Base-by-base conservation (phyloP, 2,329 filamentous ascomycete species). In the Tothia fuscella region DNA sequence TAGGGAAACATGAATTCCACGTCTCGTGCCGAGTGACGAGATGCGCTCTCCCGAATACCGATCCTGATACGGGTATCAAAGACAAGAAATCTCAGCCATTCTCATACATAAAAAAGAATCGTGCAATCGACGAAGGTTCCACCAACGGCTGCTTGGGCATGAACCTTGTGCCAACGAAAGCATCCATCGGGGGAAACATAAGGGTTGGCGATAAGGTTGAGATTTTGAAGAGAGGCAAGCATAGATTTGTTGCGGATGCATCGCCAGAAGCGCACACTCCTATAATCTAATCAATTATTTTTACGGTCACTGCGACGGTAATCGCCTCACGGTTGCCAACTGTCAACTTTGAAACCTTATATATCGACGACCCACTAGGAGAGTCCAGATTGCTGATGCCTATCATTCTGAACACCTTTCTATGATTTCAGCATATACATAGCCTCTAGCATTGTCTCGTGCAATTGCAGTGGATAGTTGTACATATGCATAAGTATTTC, bases 1-100 rank as follows among this genome's bases (percentile, higher is more conserved):
- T 81, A 49, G 69, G 65, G 6, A 64, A 64, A 5, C 60, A 59
- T 2, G 63, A 65, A 12, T 72, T 70, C 43, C 66, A 76, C 46
- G 61, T 74, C 9, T 66, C 76, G 0, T 80, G 78, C 51, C 72
- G 79, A 22, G 82, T 79, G 1, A 74, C 78, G 1, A 70, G 80
- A 42, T 85, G 81, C 61, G 81, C 77, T 50, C 57, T 86, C 50
- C 80, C 80, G 16, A 85, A 85, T 49, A 76, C 83, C 1, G 69
- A 84, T 54, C 79, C 71, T 1, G 63, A 64, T 14, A 76, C 65
- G 5, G 81, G 72, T n/a, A 53, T 68, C 29, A 73, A 80, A 52
- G 53, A 56, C 17, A 49, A 49, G 1, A 59, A 59, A 10, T 55
- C 59, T 22, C 70, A 80, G 57, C 75, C 78, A 0, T 72, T 77